A percentile compares a stretch with the other conserved stretches of the same genome.
These are phyloP conservation scores for Fusarium sp. DNA, from an alignment of 2,329 filamentous ascomycete genomes.

Conservation along the genomic window DNA sequence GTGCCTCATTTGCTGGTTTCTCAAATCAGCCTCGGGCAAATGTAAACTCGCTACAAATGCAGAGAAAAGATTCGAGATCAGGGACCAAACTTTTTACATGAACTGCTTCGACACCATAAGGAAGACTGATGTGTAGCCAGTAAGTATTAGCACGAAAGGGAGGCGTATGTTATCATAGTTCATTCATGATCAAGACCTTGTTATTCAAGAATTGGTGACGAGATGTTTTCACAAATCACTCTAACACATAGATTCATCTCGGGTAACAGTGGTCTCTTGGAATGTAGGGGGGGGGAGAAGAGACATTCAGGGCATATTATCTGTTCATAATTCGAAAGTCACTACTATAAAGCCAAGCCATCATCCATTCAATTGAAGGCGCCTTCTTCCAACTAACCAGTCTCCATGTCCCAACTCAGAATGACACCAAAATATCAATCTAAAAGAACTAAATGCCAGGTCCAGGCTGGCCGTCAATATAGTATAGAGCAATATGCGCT, in stretches of 20 bases:
- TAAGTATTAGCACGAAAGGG: neutral
- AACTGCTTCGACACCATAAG: neutral
- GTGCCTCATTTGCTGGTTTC: neutral
- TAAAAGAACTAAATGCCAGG: neutral
- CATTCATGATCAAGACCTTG: neutral
- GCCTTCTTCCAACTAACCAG: neutral
- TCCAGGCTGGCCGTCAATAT: neutral
- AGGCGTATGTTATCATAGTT: neutral
- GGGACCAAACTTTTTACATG: neutral
- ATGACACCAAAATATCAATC: neutral
- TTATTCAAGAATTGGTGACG: neutral
- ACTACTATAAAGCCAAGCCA: neutral
- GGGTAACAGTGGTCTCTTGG: neutral
- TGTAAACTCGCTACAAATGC: neutral
- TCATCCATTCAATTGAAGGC: slow-evolving; percentile 22
- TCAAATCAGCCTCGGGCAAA: neutral
- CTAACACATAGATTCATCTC: neutral
- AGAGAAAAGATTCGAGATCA: neutral
- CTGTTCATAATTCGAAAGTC: slow-evolving; percentile 12
- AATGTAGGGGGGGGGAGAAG: neutral
- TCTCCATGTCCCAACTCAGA: neutral
- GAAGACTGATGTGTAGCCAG: neutral
- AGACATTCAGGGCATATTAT: slow-evolving; percentile 13
- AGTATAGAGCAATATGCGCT: neutral
- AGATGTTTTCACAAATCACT: neutral